Percentiles rank a stretch among this genome's conserved stretches.
Conservation (phyloP, 257 asterid species). For the Cynanchum wilfordii region DNA sequence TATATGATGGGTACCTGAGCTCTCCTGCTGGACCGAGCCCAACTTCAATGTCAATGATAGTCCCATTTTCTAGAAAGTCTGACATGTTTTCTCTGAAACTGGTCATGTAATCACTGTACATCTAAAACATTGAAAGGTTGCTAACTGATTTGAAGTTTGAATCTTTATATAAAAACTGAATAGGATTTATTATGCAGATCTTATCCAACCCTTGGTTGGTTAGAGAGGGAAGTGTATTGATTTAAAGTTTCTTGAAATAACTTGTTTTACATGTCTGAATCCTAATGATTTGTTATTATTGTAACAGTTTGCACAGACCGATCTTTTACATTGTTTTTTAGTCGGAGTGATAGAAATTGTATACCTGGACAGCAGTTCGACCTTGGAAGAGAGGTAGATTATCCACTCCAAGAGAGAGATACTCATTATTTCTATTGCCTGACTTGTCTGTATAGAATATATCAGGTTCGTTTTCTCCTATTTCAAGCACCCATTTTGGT, state of each 20-base stretch:
- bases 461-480: constrained; percentile 46
- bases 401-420: constrained; percentile 68
- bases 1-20: constrained; percentile 77
- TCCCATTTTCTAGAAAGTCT: constrained; percentile 45
- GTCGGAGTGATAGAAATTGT: background rate
- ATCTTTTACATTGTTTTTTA: background rate
- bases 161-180: background rate
- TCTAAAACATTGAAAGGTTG: constrained; percentile 26
- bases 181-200: background rate
- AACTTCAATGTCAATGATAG: constrained; percentile 68
- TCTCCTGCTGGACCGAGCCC: constrained; percentile 94
- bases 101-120: constrained; percentile 71
- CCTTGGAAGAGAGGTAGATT: constrained; percentile 55
- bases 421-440: constrained; percentile 52
- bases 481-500: constrained; percentile 59
- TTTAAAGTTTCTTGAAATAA: too few relatives aligned
- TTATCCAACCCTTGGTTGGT: background rate
- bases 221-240: background rate
- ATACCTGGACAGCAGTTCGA: constrained; percentile 71
- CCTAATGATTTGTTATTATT: background rate
- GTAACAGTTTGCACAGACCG: background rate
- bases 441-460: constrained; percentile 58
- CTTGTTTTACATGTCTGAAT: background rate
- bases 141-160: background rate
- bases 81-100: constrained; percentile 66